phyloP scores from a whole-genome alignment of 2,329 filamentous ascomycete genomes.

The Trichophyton mentagrophytes region DNA sequence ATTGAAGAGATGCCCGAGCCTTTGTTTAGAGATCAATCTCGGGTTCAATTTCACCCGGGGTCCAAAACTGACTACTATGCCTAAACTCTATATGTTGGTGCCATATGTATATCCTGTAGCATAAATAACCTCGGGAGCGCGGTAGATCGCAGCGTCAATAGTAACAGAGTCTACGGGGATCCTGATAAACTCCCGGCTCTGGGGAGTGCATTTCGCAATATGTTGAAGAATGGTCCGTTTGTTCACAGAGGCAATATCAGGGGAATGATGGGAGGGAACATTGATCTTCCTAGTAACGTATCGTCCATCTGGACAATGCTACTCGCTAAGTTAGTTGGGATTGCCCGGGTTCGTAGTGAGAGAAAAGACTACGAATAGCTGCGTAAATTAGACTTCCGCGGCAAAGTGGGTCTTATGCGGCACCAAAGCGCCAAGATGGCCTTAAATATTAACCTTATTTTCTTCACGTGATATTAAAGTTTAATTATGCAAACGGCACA shows the following conservation, averaged over 20 bases:
- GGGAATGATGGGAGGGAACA: background rate
- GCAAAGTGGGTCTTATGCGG: background rate
- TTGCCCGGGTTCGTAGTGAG: too few relatives aligned
- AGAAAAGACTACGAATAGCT: too few relatives aligned
- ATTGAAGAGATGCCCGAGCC: conserved; percentile 24
- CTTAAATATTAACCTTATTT: too few relatives aligned
- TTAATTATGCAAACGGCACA: too few relatives aligned
- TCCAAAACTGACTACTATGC: conserved; percentile 20
- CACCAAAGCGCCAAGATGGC: too few relatives aligned
- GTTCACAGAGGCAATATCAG: background rate
- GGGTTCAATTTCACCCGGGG: conserved; percentile 12
- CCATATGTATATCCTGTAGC: conserved; percentile 25
- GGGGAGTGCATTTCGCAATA: conserved; percentile 14
- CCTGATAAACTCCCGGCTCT: conserved; percentile 22
- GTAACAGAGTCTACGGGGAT: conserved; percentile 23
- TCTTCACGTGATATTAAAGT: too few relatives aligned
- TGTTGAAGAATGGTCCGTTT: background rate
- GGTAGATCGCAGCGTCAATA: conserved; percentile 18
- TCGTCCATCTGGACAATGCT: background rate
- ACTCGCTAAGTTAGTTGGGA: background rate
- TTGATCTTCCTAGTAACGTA: background rate
- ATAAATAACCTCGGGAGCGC: conserved; percentile 27
- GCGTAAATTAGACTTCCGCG: background rate
- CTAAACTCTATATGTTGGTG: conserved; percentile 28
- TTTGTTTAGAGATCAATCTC: conserved; percentile 6